These are phyloP conservation scores for Lotmaria passim DNA, from an alignment of 208 protist species.

Conservation along the genomic window DNA sequence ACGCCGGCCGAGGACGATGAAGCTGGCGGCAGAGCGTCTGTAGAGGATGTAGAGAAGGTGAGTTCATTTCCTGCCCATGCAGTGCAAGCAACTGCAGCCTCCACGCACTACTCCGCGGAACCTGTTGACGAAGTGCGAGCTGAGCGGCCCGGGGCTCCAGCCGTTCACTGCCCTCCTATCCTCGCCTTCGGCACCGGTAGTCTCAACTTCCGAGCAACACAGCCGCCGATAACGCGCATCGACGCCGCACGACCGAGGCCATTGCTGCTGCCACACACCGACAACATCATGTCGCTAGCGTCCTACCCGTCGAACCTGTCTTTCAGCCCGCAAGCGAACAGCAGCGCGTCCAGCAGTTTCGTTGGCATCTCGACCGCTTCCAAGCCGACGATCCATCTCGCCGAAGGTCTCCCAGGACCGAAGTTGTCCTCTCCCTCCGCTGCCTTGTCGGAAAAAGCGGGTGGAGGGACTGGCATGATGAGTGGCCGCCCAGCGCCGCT, in stretches of 20 bases:
- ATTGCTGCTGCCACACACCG: not conserved
- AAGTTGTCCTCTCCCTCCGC: conserved; percentile 15
- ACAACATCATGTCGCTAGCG: conserved; percentile 2
- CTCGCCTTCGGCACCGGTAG: not conserved
- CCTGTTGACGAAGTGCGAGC: not conserved
- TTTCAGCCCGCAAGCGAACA: conserved; percentile 3
- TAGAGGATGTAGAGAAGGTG: too few relatives aligned
- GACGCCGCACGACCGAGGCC: not conserved
- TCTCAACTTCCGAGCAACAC: not conserved
- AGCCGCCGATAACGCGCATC: conserved; percentile 11
- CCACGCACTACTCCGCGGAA: not conserved
- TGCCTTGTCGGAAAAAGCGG: not conserved
- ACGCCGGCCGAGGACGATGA: too few relatives aligned
- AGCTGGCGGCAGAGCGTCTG: not conserved
- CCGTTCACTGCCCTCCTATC: conserved; percentile 14
- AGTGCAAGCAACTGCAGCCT: not conserved
- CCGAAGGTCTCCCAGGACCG: not conserved
- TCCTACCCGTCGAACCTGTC: conserved; percentile 21
- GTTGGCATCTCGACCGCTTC: conserved; percentile 1
- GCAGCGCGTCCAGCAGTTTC: conserved; percentile 25
- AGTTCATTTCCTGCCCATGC: too few relatives aligned
- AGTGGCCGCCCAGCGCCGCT: not conserved
- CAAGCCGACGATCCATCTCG: not conserved
- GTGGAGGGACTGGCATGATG: not conserved
- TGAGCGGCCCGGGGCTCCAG: not conserved